Conservation (phyloP, 1,139 yeast species). For the Taphrina deformans region DNA sequence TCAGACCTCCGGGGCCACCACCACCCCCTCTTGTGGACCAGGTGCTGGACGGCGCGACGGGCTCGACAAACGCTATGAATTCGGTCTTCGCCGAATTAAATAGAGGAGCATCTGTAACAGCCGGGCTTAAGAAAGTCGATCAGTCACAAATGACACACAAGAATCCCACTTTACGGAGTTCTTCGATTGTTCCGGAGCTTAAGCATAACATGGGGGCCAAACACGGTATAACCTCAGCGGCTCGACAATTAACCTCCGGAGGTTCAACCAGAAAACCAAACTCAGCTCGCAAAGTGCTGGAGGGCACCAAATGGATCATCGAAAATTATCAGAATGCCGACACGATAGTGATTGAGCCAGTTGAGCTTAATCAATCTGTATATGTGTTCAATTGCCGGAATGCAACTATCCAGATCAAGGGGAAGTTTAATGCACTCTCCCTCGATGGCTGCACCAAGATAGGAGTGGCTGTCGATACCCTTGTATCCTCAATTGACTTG, state of each 20-base stretch:
- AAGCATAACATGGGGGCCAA: constrained; percentile 70
- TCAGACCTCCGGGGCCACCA: constrained; percentile 64
- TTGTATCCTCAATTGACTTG: constrained; percentile 84
- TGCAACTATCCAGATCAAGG: constrained; percentile 76
- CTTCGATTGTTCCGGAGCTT: constrained; percentile 50
- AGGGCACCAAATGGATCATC: constrained; percentile 85
- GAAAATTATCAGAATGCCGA: constrained; percentile 67
- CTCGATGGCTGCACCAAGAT: constrained; percentile 68
- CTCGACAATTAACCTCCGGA: constrained; percentile 51
- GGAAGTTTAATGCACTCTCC: constrained; percentile 88
- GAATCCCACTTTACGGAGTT: constrained; percentile 74
- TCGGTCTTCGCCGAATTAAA: constrained; percentile 93
- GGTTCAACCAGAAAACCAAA: constrained; percentile 51
- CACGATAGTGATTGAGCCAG: constrained; percentile 63
- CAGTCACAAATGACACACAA: constrained; percentile 93
- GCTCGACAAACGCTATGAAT: constrained; percentile 60
- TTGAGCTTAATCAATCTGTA: constrained; percentile 81
- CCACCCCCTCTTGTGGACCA: constrained; percentile 69
- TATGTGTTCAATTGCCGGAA: constrained; percentile 79
- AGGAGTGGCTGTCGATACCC: constrained; percentile 77
- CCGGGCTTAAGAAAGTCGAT: constrained; percentile 87
- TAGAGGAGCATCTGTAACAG: constrained; percentile 78
- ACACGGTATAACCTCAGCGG: neutral
- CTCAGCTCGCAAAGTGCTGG: constrained; percentile 60
- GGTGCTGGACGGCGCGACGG: constrained; percentile 40